Conservation (phyloP, 441 rosid species). For the Gossypium laxum region DNA sequence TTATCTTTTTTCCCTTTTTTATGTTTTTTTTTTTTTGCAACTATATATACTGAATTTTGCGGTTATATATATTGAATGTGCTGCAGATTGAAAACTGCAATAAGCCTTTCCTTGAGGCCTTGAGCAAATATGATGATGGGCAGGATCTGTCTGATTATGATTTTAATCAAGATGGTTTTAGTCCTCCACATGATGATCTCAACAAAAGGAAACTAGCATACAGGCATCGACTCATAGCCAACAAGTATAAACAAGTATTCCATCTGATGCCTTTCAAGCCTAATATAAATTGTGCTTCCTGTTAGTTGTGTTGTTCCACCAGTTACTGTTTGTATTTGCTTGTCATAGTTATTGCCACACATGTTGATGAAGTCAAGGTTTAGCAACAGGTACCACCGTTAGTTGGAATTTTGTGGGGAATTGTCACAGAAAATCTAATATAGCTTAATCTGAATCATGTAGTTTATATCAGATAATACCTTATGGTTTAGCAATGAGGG, state of each 20-base stretch:
- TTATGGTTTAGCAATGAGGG: background rate
- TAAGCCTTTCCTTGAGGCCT: slow-evolving; percentile 60
- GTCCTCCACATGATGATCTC: slow-evolving; percentile 43
- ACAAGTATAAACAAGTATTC: slow-evolving; percentile 53
- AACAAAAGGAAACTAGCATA: slow-evolving; percentile 67
- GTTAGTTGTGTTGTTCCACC: background rate
- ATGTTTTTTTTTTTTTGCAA: too few relatives aligned
- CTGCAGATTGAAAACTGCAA: slow-evolving; percentile 73
- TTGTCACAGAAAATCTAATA: background rate
- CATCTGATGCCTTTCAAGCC: slow-evolving; percentile 2
- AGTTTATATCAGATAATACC: background rate
- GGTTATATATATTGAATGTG: slow-evolving; percentile 1
- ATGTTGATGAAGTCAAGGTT: background rate
- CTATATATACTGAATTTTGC: background rate
- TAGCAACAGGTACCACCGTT: background rate
- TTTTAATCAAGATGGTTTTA: slow-evolving; percentile 52
- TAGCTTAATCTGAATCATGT: background rate
- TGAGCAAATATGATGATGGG: slow-evolving; percentile 59
- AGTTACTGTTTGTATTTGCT: background rate
- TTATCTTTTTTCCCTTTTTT: background rate
- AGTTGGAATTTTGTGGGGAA: background rate
- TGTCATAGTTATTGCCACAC: background rate
- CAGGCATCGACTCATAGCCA: slow-evolving; percentile 50
- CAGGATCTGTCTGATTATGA: slow-evolving; percentile 56
- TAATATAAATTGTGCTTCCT: background rate